Percentiles rank a stretch among this genome's conserved stretches.
Evolutionary conservation across 768 basidiomycete species (phyloP).

Genomic region (Suillus plorans): DNA sequence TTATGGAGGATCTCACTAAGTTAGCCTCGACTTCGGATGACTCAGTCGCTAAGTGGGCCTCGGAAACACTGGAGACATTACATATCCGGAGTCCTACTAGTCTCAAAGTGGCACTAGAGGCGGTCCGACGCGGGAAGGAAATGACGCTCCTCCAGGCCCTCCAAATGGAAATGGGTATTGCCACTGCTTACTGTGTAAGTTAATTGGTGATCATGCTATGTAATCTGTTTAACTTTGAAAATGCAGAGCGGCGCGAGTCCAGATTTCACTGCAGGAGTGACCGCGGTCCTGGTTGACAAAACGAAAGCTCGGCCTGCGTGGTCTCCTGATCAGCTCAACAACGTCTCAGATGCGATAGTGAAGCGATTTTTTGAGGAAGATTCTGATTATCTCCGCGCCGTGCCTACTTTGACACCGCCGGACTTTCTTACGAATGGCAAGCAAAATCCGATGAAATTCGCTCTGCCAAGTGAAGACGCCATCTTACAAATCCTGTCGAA

Average conservation of each 20-base stretch:
- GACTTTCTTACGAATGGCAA: conserved; percentile 29
- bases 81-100: conserved; percentile 85
- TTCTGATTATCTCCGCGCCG: conserved; percentile 47
- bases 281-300: conserved; percentile 59
- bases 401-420: conserved; percentile 46
- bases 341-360: conserved; percentile 59
- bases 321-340: conserved; percentile 62
- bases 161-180: conserved; percentile 85
- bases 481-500: conserved; percentile 58
- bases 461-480: conserved; percentile 77
- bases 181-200: conserved; percentile 87
- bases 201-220: conserved; percentile 7
- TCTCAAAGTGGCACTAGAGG: conserved; percentile 83
- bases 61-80: conserved; percentile 60
- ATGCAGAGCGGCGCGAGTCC: conserved; percentile 68
- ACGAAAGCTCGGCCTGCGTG: conserved; percentile 59
- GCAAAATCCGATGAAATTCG: conserved; percentile 38
- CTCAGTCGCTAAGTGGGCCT: conserved; percentile 71
- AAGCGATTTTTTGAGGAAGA: conserved; percentile 64
- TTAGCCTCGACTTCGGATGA: conserved; percentile 39
- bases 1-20: conserved; percentile 54
- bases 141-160: conserved; percentile 66
- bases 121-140: conserved; percentile 68
- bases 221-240: conserved; percentile 12
- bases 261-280: conserved; percentile 85